Conservation (phyloP, 768 basidiomycete species). For the Imleria badia region DNA sequence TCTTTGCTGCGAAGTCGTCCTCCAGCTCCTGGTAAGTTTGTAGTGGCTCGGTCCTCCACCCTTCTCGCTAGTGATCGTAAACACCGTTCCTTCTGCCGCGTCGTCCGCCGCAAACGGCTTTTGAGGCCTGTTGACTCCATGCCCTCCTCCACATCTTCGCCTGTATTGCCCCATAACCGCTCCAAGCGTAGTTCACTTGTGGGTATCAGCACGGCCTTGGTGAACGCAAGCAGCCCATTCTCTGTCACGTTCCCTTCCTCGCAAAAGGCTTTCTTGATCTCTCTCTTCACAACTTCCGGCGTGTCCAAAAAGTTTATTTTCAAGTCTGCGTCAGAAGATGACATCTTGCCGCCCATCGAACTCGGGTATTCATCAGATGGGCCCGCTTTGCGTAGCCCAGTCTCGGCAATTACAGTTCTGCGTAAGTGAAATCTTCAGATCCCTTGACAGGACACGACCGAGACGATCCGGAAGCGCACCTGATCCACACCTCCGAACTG, state of each 20-base stretch:
- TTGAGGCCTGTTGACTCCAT: slow-evolving; percentile 51
- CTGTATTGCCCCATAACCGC: slow-evolving; percentile 44
- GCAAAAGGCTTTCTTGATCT: slow-evolving; percentile 91
- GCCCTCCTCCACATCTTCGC: slow-evolving; percentile 41
- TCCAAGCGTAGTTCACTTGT: slow-evolving; percentile 76
- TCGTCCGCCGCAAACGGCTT: slow-evolving; percentile 63
- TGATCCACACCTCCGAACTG: slow-evolving; percentile 99
- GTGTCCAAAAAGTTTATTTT: slow-evolving; percentile 97
- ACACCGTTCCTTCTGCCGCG: slow-evolving; percentile 80
- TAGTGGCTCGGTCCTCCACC: slow-evolving; percentile 79
- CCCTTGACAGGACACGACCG: background rate
- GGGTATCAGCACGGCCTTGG: slow-evolving; percentile 84
- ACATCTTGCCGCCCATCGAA: slow-evolving; percentile 95
- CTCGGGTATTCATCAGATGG: slow-evolving; percentile 98
- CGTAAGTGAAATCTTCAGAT: slow-evolving; percentile 90
- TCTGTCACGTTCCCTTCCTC: slow-evolving; percentile 87
- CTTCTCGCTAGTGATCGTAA: slow-evolving; percentile 73
- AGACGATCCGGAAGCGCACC: slow-evolving; percentile 43
- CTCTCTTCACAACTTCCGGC: slow-evolving; percentile 79
- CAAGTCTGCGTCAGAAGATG: slow-evolving; percentile 93
- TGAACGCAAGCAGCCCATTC: slow-evolving; percentile 88
- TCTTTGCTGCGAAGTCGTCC: slow-evolving; percentile 71
- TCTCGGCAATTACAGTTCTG: slow-evolving; percentile 91
- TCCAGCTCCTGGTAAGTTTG: slow-evolving; percentile 62
- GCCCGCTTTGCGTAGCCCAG: slow-evolving; percentile 93